Percentiles rank a stretch among this genome's conserved stretches.
Evolutionary conservation across 768 basidiomycete genomes (phyloP).

Genomic region (Gelatoporia subvermispora): DNA sequence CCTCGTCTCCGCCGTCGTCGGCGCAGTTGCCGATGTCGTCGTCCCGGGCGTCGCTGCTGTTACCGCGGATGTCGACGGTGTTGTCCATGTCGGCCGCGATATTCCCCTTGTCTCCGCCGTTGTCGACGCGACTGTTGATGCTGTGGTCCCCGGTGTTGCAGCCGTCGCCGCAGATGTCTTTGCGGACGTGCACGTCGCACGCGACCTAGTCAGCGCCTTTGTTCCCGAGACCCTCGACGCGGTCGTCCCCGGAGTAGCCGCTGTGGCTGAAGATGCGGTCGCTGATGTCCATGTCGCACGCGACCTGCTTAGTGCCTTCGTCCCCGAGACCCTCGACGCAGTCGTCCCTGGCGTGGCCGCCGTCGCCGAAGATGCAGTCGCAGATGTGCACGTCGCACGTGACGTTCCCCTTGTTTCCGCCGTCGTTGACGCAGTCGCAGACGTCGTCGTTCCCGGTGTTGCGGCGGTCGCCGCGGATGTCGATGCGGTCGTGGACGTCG

Average conservation of each 20-base stretch:
- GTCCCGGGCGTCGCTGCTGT: not conserved
- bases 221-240: not conserved
- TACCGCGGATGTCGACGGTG: not conserved
- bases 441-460: not conserved
- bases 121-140: not conserved
- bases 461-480: not conserved
- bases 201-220: not conserved
- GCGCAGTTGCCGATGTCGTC: not conserved
- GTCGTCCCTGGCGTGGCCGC: not conserved
- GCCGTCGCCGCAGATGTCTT: not conserved
- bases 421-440: not conserved
- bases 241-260: not conserved
- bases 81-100: not conserved
- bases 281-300: not conserved
- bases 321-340: not conserved
- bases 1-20: constrained; percentile 1
- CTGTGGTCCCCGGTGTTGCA: not conserved
- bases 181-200: not conserved
- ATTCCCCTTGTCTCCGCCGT: not conserved
- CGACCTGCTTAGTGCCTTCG: not conserved
- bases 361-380: not conserved
- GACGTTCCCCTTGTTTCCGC: not conserved
- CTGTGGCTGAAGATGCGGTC: not conserved
- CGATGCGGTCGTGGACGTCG: not conserved
- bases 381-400: not conserved